Evolutionary conservation across 2,329 filamentous ascomycete genomes (phyloP), one percentile per base, ranked within the genome.

Genomic region (Chrysoporthe deuterocubensis): DNA sequence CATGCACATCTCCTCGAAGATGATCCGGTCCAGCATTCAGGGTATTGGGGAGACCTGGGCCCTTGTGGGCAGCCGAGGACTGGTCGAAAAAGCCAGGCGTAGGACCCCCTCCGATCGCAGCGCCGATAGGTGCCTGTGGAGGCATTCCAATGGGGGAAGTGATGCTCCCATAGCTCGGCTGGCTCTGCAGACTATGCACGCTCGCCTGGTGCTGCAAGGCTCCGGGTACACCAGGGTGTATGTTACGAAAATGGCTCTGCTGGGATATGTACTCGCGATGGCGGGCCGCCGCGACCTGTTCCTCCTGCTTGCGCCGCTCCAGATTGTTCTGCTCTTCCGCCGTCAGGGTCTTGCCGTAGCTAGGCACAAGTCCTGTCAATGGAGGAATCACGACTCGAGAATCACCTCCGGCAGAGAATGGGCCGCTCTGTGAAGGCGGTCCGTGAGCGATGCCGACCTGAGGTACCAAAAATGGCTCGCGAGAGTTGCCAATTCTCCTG

Each of bases 291-390:
- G 97, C 85, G 77, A 96, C 97, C 77, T 99, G 96, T 76, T 99
- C 96, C 79, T 99, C 96, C 78, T 99, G 96, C 82, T 99, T 99
- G 64, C 96, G 87, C 65, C 96, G 89, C 81, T 99, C 96, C 1
- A 99, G 83, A 50, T 97, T 97, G 80, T 99, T 99, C 21, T 99
- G 96, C 79, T 99, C 96, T 75, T 98, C 95, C 0, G 96, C 96
- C 9, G 96, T 99, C 73, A 99, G 83, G 0, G 96, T 99, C 8
- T 96, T 94, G 6, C 96, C 96, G 77, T 98, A 99, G 76, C 93
- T 97, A 0, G 96, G 96, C 78, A 99, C 98, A 63, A 94, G 94
- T 65, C 90, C 93, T 7, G 95, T 93, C 74, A 99, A 93, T 6
- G 96, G 96, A 67, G 96, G 96, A 66, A 95, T 89, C 48, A 92